A percentile compares a stretch with the other conserved stretches of the same genome.
These are phyloP conservation scores for Neurospora sp. DNA, from an alignment of 495 filamentous ascomycete genomes.

Conservation along the genomic window DNA sequence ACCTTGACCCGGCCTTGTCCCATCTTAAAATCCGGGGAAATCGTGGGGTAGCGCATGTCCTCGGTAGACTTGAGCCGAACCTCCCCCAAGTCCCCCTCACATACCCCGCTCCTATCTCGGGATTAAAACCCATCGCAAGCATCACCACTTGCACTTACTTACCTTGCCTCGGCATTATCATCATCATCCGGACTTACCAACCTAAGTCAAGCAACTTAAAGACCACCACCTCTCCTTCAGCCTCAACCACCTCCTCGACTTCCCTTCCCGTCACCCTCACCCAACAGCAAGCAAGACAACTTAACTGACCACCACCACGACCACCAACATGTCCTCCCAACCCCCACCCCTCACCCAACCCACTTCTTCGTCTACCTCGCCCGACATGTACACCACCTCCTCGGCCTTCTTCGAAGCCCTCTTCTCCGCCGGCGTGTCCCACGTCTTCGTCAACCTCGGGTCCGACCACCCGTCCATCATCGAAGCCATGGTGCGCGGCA, in stretches of 20 bases:
- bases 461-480: conserved; percentile 90
- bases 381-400: conserved; percentile 38
- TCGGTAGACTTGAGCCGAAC: background rate
- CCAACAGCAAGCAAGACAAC: background rate
- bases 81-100: background rate
- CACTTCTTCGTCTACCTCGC: background rate
- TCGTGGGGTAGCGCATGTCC: background rate
- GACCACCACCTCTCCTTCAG: background rate
- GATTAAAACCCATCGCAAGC: background rate
- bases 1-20: background rate
- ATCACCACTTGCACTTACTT: background rate
- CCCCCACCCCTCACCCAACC: background rate
- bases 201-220: background rate
- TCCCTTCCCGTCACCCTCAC: background rate
- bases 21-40: background rate
- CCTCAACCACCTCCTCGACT: background rate
- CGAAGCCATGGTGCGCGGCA: conserved; percentile 91
- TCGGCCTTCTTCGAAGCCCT: conserved; percentile 91
- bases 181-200: background rate
- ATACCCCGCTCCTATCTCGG: background rate
- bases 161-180: background rate
- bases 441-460: conserved; percentile 91
- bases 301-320: background rate
- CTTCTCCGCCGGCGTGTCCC: conserved; percentile 81
- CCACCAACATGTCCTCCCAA: background rate